Base-by-base conservation (phyloP, 306 rosid species). In the Notholithocarpus densiflorus region DNA sequence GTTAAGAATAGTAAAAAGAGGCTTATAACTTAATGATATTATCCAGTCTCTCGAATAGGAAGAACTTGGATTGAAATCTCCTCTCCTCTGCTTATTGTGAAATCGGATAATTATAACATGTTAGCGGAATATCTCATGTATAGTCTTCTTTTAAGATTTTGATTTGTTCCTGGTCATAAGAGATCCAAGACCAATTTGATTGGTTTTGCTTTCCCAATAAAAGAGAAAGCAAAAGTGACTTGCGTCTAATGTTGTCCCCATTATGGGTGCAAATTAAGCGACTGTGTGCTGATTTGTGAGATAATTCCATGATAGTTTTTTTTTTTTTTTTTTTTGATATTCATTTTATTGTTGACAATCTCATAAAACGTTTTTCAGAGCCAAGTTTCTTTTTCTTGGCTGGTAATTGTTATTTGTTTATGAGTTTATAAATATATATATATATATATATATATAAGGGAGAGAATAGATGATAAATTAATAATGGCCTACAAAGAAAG, bases 231-330 rank as follows among this genome's bases (percentile, higher is more conserved):
- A 5, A 64, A 64, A 64, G 70, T 27, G 70, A 64, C 45, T 5
- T 15, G 70, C 43, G 70, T 17, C 15, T 18, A 27, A 29, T 65
- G 40, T 7, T 55, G 68, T 68, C 43, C 13, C 75, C 75, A 68
- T 68, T 6, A 77, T 69, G 75, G 81, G 75, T 77, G 59, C 75
- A 68, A 55, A 55, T 77, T 77, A 69, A 65, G 75, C 81, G 56
- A 37, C 40, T 69, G 20, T 77, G 20, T 32, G 37, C 23, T 23
- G 66, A 27, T 23, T 26, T 59, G 37, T 18, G 24, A 66, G 72
- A 19, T 66, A 66, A 64, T 27, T 11, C 70, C 70, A 0, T 5
- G 17, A 15, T 17, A 29, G 5, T 0, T 37, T 37, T 37, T 37
- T 37, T 37, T 37, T 34, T 37, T 24, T 27, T 26, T 23, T 24